Evolutionary conservation across 352 stramenopile species (phyloP), one percentile per base, ranked within the genome.

Genomic region (Pythium coloratum): DNA sequence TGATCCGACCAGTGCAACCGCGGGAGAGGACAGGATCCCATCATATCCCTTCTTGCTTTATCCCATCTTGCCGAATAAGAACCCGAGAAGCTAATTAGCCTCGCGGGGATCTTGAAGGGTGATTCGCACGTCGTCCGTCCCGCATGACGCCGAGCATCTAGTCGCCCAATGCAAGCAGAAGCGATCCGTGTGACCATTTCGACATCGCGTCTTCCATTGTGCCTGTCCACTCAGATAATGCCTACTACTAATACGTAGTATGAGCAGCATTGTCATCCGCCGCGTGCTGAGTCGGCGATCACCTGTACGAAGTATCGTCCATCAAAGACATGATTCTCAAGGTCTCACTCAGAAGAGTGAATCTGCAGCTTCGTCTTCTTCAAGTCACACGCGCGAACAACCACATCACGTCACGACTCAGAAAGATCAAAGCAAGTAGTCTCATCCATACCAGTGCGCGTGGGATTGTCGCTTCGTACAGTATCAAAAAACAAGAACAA

Each of bases 401-500:
- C 28, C 28, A 14, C 13, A 44, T 44, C 38, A 44, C 38, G 18
- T 18, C 38, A 44, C 12, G 38, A 28, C 16, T 2, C 10, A 49
- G 40, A 50, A 6, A 30, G 28, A 30, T 30, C 28, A 30, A 16
- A 53, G 8, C 18, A 53, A 26, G n/a, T 13, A 5, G 46, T 12
- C 20, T 30, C 28, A 30, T 30, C 28, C 28, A 30, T 53, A 53
- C 46, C 46, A 53, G 46, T 53, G 46, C 46, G 46, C 46, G 46
- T 53, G 46, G 46, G 46, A 53, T 53, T 53, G 13, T 53, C 46
- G 20, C 46, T 53, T 53, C 38, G 46, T 53, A 53, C 46, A 53
- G 46, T 53, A 53, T 53, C 46, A 28, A 53, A 53, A 53, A 53
- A 53, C 46, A 53, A 53, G 46, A 53, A 53, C 46, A 7, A 53